Evolutionary conservation across 2,329 filamentous ascomycete genomes (phyloP).

Genomic region (Aspergillus calidoustus): DNA sequence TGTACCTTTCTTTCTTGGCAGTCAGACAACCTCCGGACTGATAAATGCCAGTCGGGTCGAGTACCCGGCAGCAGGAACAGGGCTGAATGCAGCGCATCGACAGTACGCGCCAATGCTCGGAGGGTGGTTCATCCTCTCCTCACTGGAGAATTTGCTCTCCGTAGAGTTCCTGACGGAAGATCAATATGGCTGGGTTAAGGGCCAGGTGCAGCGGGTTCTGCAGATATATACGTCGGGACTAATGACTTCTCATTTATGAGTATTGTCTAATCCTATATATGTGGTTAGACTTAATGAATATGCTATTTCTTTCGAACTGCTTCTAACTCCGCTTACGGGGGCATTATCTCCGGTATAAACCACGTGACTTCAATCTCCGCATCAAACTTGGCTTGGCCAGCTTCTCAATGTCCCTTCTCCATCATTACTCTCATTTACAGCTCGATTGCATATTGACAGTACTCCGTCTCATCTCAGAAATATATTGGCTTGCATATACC

Average conservation of each 20-base stretch:
- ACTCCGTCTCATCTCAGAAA: background rate
- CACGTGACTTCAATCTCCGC: conserved; percentile 21
- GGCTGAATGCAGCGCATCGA: conserved; percentile 25
- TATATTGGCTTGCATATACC: background rate
- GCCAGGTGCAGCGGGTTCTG: conserved; percentile 30
- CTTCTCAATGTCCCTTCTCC: background rate
- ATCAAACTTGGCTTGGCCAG: conserved; percentile 11
- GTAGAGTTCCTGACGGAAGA: conserved; percentile 26
- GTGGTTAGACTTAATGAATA: background rate
- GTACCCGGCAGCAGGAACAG: conserved; percentile 30
- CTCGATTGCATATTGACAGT: background rate
- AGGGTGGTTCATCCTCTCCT: conserved; percentile 30
- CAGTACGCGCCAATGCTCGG: conserved; percentile 33
- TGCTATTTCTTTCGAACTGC: background rate
- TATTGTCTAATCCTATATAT: background rate
- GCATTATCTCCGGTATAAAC: background rate
- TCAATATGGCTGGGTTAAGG: conserved; percentile 27
- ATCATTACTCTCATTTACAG: background rate
- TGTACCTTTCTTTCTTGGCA: conserved; percentile 34
- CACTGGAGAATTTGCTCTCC: conserved; percentile 27
- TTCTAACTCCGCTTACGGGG: background rate
- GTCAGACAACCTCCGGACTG: conserved; percentile 28
- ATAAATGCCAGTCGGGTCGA: conserved; percentile 27
- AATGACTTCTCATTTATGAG: background rate
- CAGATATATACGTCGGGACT: conserved; percentile 31